Evolutionary conservation across 352 stramenopile genomes (phyloP).

Genomic region (Phytophthora citricola): DNA sequence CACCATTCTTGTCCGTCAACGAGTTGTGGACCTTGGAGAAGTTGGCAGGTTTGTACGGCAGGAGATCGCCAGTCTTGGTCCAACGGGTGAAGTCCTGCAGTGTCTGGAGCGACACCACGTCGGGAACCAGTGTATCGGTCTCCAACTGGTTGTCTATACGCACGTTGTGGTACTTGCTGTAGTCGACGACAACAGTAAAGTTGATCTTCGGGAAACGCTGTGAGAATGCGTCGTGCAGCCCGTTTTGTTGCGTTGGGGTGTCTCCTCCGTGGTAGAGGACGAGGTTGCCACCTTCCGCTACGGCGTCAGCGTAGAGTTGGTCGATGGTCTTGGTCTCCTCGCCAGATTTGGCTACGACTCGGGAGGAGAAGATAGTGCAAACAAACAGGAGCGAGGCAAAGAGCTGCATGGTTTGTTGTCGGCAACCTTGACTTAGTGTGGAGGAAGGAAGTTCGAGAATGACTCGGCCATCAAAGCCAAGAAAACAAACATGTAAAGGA

Average conservation of each 20-base stretch:
- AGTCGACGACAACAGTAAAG: constrained; percentile 61
- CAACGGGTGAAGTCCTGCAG: constrained; percentile 39
- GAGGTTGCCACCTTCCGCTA: constrained; percentile 56
- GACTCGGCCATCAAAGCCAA: no score
- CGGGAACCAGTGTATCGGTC: constrained; percentile 44
- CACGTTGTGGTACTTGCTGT: constrained; percentile 68
- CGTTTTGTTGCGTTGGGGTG: constrained; percentile 33
- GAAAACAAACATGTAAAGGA: no score
- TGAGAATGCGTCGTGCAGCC: not conserved
- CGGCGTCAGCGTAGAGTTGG: constrained; percentile 52
- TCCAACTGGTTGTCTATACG: constrained; percentile 71
- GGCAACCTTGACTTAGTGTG: no score
- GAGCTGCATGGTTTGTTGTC: not conserved
- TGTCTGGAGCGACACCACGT: constrained; percentile 54
- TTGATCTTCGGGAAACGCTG: constrained; percentile 45
- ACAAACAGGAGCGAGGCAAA: no score
- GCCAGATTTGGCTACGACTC: no score
- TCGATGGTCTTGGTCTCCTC: constrained; percentile 52
- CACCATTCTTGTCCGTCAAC: constrained; percentile 40
- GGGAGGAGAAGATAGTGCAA: no score
- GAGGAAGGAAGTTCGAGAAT: no score
- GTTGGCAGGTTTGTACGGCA: constrained; percentile 50
- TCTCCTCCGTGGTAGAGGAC: constrained; percentile 52
- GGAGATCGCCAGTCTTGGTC: constrained; percentile 38
- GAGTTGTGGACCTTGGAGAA: constrained; percentile 58